Percentiles rank a stretch among this genome's conserved stretches.
phyloP scores from a whole-genome alignment of 2,329 filamentous ascomycete genomes.

The Acarospora socialis region DNA sequence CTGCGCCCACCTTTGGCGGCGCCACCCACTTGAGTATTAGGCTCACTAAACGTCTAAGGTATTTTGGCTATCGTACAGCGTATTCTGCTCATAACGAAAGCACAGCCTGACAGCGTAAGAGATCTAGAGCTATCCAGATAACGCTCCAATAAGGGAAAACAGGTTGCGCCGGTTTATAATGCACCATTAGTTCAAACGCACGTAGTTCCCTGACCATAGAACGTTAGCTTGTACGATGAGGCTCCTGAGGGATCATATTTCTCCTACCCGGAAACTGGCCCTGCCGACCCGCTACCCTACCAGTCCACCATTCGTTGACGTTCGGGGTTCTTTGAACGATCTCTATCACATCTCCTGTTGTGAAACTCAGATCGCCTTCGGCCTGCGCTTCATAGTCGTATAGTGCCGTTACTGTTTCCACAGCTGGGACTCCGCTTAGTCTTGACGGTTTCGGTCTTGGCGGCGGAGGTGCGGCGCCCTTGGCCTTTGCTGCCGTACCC shows the following conservation, averaged over 20 bases:
- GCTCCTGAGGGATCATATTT: neutral
- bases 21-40: too few relatives aligned
- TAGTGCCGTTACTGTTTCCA: slow-evolving; percentile 74
- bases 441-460: slow-evolving; percentile 71
- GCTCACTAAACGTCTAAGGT: too few relatives aligned
- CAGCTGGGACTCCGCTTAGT: slow-evolving; percentile 48
- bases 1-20: too few relatives aligned
- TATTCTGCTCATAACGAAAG: too few relatives aligned
- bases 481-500: slow-evolving; percentile 49
- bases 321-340: slow-evolving; percentile 72
- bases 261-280: slow-evolving; percentile 94
- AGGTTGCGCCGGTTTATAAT: too few relatives aligned
- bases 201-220: slow-evolving; percentile 1
- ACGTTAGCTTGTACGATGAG: neutral
- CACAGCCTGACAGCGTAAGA: too few relatives aligned
- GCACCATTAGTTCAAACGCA: neutral
- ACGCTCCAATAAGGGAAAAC: too few relatives aligned
- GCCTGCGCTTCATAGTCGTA: slow-evolving; percentile 96
- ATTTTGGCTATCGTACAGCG: too few relatives aligned
- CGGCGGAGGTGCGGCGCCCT: slow-evolving; percentile 50
- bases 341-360: slow-evolving; percentile 77
- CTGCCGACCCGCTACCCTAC: slow-evolving; percentile 60
- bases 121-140: too few relatives aligned
- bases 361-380: slow-evolving; percentile 84
- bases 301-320: slow-evolving; percentile 95